Evolutionary conservation across 192 early-diverging fungal species (phyloP).

Genomic region (Umbelopsis isabellina): DNA sequence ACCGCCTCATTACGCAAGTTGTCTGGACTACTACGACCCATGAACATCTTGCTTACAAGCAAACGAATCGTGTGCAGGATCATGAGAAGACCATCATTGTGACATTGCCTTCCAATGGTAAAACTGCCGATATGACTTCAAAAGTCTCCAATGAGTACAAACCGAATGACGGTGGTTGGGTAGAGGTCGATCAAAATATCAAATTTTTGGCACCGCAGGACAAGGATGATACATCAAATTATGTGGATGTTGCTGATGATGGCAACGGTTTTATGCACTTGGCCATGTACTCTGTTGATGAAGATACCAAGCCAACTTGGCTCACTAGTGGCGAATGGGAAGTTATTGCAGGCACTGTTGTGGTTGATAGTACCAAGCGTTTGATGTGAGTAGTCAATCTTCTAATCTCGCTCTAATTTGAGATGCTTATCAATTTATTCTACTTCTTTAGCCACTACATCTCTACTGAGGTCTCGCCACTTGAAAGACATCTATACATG

Average conservation of each 20-base stretch:
- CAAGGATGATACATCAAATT: constrained; percentile 44
- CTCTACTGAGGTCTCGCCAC: constrained; percentile 40
- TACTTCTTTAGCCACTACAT: constrained; percentile 29
- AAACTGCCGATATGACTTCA: constrained; percentile 39
- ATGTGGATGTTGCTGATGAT: constrained; percentile 68
- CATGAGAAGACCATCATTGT: constrained; percentile 71
- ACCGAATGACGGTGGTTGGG: constrained; percentile 74
- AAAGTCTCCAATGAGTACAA: constrained; percentile 63
- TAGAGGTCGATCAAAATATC: constrained; percentile 61
- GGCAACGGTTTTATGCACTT: constrained; percentile 68
- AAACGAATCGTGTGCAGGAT: constrained; percentile 92
- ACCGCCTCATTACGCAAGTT: constrained; percentile 83
- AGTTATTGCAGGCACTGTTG: constrained; percentile 51
- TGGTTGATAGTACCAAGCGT: constrained; percentile 42
- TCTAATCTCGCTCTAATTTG: neutral
- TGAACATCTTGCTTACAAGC: constrained; percentile 68
- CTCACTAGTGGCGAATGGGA: constrained; percentile 77
- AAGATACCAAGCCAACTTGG: constrained; percentile 41
- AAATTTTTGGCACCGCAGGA: constrained; percentile 38
- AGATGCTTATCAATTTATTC: neutral
- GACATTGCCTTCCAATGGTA: constrained; percentile 7
- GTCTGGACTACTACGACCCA: constrained; percentile 74
- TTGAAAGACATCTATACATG: constrained; percentile 47
- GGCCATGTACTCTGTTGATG: constrained; percentile 55
- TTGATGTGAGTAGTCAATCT: constrained; percentile 46